Evolutionary conservation across 2,329 filamentous ascomycete genomes (phyloP).

Genomic region (Paraconiothyrium brasiliense): DNA sequence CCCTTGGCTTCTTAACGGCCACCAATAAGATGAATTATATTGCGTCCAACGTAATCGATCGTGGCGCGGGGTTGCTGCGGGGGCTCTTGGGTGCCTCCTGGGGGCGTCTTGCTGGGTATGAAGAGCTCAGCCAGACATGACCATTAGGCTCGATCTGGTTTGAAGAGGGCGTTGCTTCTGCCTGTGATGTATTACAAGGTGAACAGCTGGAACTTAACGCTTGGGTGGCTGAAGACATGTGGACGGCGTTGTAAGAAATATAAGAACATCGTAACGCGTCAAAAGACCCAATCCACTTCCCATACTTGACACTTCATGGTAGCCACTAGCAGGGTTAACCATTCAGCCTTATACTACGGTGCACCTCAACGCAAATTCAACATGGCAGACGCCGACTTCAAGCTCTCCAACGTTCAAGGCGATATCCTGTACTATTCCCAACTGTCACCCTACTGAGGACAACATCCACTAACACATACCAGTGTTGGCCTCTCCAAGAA

Average conservation of each 20-base stretch:
- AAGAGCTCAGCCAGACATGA: neutral
- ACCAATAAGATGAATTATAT: neutral
- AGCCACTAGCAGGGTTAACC: neutral
- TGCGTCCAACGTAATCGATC: neutral
- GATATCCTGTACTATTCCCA: neutral
- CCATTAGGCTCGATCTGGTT: neutral
- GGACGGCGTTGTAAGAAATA: neutral
- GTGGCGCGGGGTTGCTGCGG: neutral
- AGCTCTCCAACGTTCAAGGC: conserved; percentile 9
- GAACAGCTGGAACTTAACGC: neutral
- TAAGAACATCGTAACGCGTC: neutral
- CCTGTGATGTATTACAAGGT: neutral
- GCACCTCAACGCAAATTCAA: neutral
- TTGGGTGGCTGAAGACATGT: neutral
- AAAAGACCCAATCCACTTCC: neutral
- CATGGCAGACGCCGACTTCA: conserved; percentile 6
- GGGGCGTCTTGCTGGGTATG: neutral
- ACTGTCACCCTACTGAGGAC: too few species aligned
- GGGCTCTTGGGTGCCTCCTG: neutral
- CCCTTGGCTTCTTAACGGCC: neutral
- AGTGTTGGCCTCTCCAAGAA: conserved; percentile 17
- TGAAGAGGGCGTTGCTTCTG: neutral
- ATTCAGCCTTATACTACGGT: neutral
- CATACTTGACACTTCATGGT: neutral
- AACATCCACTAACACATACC: neutral